Evolutionary conservation across 2,329 filamentous ascomycete genomes (phyloP).

Genomic region (Trichoderma sp.): DNA sequence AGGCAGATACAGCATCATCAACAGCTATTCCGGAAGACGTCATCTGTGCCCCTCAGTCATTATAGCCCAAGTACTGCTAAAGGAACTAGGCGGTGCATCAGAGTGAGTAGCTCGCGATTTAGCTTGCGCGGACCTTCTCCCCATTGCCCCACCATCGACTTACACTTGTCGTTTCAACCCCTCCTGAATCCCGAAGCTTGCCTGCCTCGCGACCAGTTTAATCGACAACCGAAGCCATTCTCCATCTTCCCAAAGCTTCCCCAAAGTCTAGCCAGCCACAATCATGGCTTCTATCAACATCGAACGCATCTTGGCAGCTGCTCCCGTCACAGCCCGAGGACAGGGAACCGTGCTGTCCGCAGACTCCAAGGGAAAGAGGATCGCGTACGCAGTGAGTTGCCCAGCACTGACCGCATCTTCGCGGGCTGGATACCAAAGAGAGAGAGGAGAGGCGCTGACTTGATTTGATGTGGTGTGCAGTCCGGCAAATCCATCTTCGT

Average conservation of each 20-base stretch:
- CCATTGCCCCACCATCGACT: slow-evolving; percentile 14
- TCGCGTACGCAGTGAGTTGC: slow-evolving; percentile 80
- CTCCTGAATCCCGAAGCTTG: slow-evolving; percentile 10
- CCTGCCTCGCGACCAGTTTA: neutral
- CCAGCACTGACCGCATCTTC: neutral
- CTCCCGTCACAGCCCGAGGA: slow-evolving; percentile 78
- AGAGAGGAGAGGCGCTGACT: neutral
- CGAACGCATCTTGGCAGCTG: slow-evolving; percentile 75
- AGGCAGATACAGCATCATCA: neutral
- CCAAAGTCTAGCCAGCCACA: neutral
- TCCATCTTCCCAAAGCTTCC: neutral
- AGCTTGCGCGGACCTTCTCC: neutral
- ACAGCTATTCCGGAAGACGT: neutral
- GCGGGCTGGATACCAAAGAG: neutral
- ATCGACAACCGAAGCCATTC: neutral
- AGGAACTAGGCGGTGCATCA: neutral
- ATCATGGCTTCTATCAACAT: slow-evolving; percentile 51
- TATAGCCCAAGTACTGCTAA: neutral
- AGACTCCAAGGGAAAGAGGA: slow-evolving; percentile 84
- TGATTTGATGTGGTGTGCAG: slow-evolving; percentile 41
- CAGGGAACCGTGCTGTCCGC: slow-evolving; percentile 85
- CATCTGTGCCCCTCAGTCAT: neutral
- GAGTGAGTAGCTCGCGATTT: neutral
- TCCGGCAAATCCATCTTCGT: slow-evolving; percentile 97
- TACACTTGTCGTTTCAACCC: slow-evolving; percentile 14